Evolutionary conservation across 1,139 yeast species (phyloP).

Genomic region (Candida sojae): DNA sequence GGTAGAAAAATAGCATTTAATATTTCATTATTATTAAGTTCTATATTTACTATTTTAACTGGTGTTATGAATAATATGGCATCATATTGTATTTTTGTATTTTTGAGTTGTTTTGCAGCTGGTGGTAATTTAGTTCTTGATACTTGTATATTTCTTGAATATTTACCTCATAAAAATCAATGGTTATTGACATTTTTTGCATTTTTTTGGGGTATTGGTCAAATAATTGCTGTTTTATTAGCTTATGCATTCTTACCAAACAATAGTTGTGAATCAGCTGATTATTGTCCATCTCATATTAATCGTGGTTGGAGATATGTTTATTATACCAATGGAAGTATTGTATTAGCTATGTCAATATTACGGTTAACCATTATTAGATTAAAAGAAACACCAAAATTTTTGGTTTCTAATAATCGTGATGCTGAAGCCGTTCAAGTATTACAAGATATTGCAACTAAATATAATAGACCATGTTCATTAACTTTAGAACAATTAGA

Average conservation of each 20-base stretch:
- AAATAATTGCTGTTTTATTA: slow-evolving; percentile 30
- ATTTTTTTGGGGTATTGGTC: slow-evolving; percentile 40
- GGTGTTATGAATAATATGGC: slow-evolving; percentile 52
- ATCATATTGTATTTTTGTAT: slow-evolving; percentile 51
- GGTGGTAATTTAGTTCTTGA: slow-evolving; percentile 67
- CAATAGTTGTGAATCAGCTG: slow-evolving; percentile 26
- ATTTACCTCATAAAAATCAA: slow-evolving; percentile 52
- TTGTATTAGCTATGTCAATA: slow-evolving; percentile 30
- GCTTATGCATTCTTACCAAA: slow-evolving; percentile 36
- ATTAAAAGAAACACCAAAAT: slow-evolving; percentile 38
- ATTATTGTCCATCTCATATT: slow-evolving; percentile 29
- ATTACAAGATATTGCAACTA: slow-evolving; percentile 28
- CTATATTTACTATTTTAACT: slow-evolving; percentile 52
- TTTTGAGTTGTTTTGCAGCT: slow-evolving; percentile 46
- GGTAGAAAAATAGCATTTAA: slow-evolving; percentile 29
- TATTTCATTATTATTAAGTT: slow-evolving; percentile 19
- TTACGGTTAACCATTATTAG: slow-evolving; percentile 26
- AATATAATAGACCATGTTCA: slow-evolving; percentile 29
- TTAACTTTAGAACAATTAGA: slow-evolving; percentile 30
- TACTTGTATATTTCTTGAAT: slow-evolving; percentile 60
- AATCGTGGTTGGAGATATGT: slow-evolving; percentile 41
- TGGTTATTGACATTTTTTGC: slow-evolving; percentile 42
- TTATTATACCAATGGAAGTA: slow-evolving; percentile 33
- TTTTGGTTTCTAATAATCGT: slow-evolving; percentile 31
- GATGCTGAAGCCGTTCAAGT: slow-evolving; percentile 35